phyloP scores from a whole-genome alignment of 2,329 filamentous ascomycete species.

The Aspergillus sp. region DNA sequence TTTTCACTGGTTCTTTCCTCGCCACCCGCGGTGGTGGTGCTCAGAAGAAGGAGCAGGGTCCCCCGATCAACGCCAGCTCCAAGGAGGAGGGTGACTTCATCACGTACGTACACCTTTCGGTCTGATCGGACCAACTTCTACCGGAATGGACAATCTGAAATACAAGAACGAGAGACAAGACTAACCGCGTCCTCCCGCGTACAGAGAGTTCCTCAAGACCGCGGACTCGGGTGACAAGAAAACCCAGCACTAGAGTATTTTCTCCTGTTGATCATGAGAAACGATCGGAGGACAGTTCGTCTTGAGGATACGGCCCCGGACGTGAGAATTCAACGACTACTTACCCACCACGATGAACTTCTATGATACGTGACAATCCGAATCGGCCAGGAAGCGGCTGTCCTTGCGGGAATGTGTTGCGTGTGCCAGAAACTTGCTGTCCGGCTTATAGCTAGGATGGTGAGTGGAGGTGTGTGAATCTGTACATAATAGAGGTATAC shows the following conservation, averaged over 20 bases:
- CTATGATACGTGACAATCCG: too few relatives aligned
- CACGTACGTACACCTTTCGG: conserved; percentile 47
- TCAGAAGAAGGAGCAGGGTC: conserved; percentile 43
- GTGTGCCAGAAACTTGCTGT: too few relatives aligned
- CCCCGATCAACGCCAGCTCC: conserved; percentile 60
- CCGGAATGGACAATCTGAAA: not conserved
- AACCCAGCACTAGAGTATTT: conserved; percentile 30
- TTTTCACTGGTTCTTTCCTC: conserved; percentile 45
- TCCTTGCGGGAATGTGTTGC: too few relatives aligned
- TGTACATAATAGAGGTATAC: conserved; percentile 26
- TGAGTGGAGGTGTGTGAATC: conserved; percentile 12
- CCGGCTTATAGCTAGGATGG: not conserved
- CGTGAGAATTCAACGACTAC: too few relatives aligned
- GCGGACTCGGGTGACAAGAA: conserved; percentile 46
- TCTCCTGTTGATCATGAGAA: too few relatives aligned
- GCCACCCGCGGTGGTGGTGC: conserved; percentile 44
- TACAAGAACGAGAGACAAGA: conserved; percentile 1
- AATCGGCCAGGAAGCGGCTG: too few relatives aligned
- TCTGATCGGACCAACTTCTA: not conserved
- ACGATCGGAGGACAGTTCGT: too few relatives aligned
- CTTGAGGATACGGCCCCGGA: too few relatives aligned
- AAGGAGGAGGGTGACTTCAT: conserved; percentile 67
- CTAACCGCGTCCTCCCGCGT: not conserved
- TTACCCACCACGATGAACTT: too few relatives aligned
- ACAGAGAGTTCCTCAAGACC: conserved; percentile 48